These are phyloP conservation scores for Escallonia rubra DNA, from an alignment of 129 eudicot genomes.

Conservation along the genomic window DNA sequence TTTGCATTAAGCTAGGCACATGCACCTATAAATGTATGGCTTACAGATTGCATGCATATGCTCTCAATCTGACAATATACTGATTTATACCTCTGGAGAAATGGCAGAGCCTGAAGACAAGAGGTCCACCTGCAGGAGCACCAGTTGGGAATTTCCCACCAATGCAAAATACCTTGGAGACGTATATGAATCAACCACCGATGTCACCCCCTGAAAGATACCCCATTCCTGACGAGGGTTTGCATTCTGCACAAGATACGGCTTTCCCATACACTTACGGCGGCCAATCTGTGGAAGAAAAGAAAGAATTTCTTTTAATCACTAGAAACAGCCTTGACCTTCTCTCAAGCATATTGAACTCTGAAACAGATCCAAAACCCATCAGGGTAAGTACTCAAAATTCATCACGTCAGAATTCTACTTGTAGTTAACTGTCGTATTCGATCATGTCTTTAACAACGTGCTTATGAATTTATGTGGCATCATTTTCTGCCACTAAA, in stretches of 20 bases:
- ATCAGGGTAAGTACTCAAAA: conserved; percentile 43
- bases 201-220: conserved; percentile 50
- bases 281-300: conserved; percentile 53
- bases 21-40: no score
- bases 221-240: conserved; percentile 59
- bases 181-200: conserved; percentile 49
- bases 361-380: conserved; percentile 59
- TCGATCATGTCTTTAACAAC: no score
- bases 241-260: conserved; percentile 26
- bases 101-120: conserved; percentile 62
- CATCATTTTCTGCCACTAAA: no score
- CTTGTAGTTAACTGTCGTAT: no score
- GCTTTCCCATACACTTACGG: conserved; percentile 26
- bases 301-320: conserved; percentile 65
- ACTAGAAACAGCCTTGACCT: conserved; percentile 77
- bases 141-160: conserved; percentile 37
- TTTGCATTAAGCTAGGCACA: no score
- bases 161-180: conserved; percentile 36
- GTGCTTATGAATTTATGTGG: no score
- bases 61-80: no score
- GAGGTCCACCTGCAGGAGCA: conserved; percentile 30
- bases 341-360: conserved; percentile 77
- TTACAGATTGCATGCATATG: no score
- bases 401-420: no score
- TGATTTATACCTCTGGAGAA: no score